Evolutionary conservation across 108 stramenopile genomes (phyloP).

Genomic region (Pelagomonas calceolata): DNA sequence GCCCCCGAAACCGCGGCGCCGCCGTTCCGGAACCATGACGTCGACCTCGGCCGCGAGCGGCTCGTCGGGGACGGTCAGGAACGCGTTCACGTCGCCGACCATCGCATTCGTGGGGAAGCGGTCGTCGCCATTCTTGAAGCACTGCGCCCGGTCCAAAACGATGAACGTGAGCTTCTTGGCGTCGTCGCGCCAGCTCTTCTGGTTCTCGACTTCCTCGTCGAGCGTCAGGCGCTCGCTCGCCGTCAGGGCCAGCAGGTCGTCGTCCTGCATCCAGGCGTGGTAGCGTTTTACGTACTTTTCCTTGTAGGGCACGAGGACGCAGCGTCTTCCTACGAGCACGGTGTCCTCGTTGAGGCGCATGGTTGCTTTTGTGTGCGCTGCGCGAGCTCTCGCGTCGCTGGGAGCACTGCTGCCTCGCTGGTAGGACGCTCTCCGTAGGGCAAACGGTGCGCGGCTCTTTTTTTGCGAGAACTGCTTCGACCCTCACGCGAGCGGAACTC

Average conservation of each 20-base stretch:
- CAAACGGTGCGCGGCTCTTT: too few relatives aligned
- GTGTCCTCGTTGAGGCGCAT: slow-evolving; percentile 15
- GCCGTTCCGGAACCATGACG: slow-evolving; percentile 41
- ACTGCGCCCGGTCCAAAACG: slow-evolving; percentile 6
- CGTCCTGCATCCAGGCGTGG: slow-evolving; percentile 11
- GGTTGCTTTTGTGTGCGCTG: too few relatives aligned
- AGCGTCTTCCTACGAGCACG: slow-evolving; percentile 10
- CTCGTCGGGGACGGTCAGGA: slow-evolving; percentile 16
- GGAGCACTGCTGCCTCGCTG: too few relatives aligned
- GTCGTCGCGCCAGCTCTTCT: slow-evolving; percentile 44
- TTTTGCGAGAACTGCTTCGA: too few relatives aligned
- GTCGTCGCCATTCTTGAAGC: background rate
- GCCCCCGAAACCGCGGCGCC: slow-evolving; percentile 24
- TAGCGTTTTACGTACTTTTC: slow-evolving; percentile 29
- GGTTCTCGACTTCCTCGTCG: slow-evolving; percentile 44
- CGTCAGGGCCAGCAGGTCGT: slow-evolving; percentile 18
- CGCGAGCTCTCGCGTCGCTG: too few relatives aligned
- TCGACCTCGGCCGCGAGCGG: slow-evolving; percentile 23
- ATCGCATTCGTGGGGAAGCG: slow-evolving; percentile 7
- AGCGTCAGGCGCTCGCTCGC: slow-evolving; percentile 43
- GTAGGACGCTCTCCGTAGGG: too few relatives aligned
- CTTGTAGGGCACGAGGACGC: slow-evolving; percentile 42
- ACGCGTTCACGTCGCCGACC: slow-evolving; percentile 47
- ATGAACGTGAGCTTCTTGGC: slow-evolving; percentile 46
- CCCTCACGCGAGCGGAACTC: too few relatives aligned